Evolutionary conservation across 2,329 filamentous ascomycete species (phyloP).

Genomic region (Scytalidium sp.): DNA sequence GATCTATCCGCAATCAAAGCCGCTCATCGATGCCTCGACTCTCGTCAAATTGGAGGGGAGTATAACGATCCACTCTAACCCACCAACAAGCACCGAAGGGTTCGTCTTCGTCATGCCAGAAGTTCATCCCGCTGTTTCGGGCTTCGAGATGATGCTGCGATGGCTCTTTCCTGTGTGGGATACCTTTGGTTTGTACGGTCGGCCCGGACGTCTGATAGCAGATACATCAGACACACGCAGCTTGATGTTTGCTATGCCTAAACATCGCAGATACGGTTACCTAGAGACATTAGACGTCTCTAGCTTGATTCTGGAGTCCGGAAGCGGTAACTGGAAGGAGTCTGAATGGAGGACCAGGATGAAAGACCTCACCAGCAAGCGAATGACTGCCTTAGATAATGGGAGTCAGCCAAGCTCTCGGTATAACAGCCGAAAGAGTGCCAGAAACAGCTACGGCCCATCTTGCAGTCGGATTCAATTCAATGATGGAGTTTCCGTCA

Average conservation of each 20-base stretch:
- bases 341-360: conserved; percentile 85
- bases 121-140: conserved; percentile 82
- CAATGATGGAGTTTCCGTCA: conserved; percentile 47
- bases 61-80: conserved; percentile 80
- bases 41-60: conserved; percentile 90
- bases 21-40: conserved; percentile 90
- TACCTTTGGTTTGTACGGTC: conserved; percentile 86
- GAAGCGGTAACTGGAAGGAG: conserved; percentile 76
- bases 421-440: conserved; percentile 56
- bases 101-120: conserved; percentile 99
- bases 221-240: conserved; percentile 84
- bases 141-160: conserved; percentile 92
- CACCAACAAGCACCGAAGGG: conserved; percentile 77
- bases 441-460: conserved; percentile 51
- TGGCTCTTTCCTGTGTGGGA: conserved; percentile 95
- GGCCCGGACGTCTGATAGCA: conserved; percentile 80
- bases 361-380: conserved; percentile 80
- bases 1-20: conserved; percentile 92
- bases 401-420: conserved; percentile 35
- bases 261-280: conserved; percentile 83
- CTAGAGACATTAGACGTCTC: conserved; percentile 85
- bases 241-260: conserved; percentile 97
- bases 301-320: conserved; percentile 72
- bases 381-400: conserved; percentile 64
- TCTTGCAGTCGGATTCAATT: conserved; percentile 53